Evolutionary conservation across 202 grass and related monocot species (phyloP).

Genomic region (Thinopyrum obtusiflorum): DNA sequence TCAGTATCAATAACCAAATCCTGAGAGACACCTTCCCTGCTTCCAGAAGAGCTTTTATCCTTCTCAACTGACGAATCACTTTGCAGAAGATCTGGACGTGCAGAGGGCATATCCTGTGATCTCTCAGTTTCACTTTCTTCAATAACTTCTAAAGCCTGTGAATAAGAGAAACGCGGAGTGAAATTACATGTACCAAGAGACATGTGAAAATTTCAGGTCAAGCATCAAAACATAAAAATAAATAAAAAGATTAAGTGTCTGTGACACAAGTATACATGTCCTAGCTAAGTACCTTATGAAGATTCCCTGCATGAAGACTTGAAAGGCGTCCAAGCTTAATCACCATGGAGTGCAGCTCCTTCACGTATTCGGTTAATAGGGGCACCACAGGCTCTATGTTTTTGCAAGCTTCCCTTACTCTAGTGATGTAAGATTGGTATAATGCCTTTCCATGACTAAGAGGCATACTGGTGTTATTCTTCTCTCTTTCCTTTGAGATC

Average conservation of each 20-base stretch:
- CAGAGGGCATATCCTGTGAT: constrained; percentile 73
- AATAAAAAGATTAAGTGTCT: neutral
- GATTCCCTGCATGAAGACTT: constrained; percentile 87
- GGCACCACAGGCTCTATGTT: constrained; percentile 61
- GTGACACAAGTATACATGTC: constrained; percentile 14
- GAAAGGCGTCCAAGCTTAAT: constrained; percentile 84
- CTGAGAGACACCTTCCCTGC: constrained; percentile 39
- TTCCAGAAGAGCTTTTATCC: constrained; percentile 49
- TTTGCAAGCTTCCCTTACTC: constrained; percentile 81
- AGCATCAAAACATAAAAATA: neutral
- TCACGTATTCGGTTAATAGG: constrained; percentile 55
- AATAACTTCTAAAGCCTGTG: constrained; percentile 84
- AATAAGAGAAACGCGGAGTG: constrained; percentile 23
- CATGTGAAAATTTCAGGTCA: constrained; percentile 11
- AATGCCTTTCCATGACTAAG: constrained; percentile 77
- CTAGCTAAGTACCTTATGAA: constrained; percentile 76
- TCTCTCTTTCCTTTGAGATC: constrained; percentile 70
- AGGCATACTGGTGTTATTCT: constrained; percentile 48
- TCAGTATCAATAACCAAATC: constrained; percentile 42
- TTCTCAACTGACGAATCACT: constrained; percentile 58
- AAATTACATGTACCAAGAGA: constrained; percentile 33
- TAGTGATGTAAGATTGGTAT: constrained; percentile 79
- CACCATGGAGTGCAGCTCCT: constrained; percentile 75
- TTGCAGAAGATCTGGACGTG: constrained; percentile 68
- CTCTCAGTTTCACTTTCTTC: constrained; percentile 73